Base-by-base conservation (phyloP, 768 basidiomycete genomes). In the Candolleomyces efflorescens region DNA sequence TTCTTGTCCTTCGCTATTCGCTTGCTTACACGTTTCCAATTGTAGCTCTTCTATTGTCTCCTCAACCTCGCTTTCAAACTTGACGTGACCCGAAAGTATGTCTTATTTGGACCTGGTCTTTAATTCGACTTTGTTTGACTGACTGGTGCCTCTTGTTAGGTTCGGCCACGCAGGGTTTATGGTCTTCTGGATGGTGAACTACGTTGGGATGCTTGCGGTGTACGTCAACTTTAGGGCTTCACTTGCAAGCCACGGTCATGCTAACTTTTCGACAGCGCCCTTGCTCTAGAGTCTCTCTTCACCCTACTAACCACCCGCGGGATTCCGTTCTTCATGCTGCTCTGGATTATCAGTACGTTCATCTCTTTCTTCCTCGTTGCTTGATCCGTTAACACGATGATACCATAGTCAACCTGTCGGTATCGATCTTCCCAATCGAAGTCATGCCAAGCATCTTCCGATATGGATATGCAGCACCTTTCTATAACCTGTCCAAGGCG, bases 181-280 rank as follows among this genome's bases (percentile, higher is more conserved):
- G 36, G 70, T 87, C 24, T 87, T 82, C 64, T 88, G 87, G 86
- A 84, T 85, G 82, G 70, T 85, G 59, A 81, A 80, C 57, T 87
- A 77, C 73, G 41, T 73, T 38, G 79, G 75, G 39, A 87, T 87
- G 85, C 65, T 77, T 7, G 74, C 84, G 0, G 69, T 83, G 82
- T 78, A 67, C n/a, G 81, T 70, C n/a, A n/a, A n/a, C n/a, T n/a
- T n/a, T n/a, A n/a, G n/a, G n/a, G n/a, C n/a, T n/a, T n/a, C n/a
- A n/a, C n/a, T n/a, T n/a, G n/a, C n/a, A n/a, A n/a, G n/a, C n/a
- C n/a, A n/a, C n/a, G n/a, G n/a, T n/a, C n/a, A n/a, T 26, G 9
- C 32, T 32, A 11, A 32, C 32, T 32, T 11, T 11, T 32, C 32
- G 2, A 7, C 50, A 87, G 85, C 50, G 87, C 87, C 1, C 70